Evolutionary conservation across 768 basidiomycete genomes (phyloP).

Genomic region (Asterophora lycoperdoides): DNA sequence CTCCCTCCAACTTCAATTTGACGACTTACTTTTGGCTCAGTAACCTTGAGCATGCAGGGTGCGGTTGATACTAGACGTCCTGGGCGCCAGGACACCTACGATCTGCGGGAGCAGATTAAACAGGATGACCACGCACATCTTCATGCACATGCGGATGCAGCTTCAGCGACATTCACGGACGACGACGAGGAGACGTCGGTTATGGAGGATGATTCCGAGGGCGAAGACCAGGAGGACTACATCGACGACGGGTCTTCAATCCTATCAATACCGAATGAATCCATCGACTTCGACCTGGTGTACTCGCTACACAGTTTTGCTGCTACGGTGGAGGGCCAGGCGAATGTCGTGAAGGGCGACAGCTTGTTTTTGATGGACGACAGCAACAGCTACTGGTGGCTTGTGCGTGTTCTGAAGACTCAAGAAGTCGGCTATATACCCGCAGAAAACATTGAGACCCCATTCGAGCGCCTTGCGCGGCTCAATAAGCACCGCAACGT

Average conservation of each 20-base stretch:
- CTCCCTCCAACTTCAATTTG: slow-evolving; percentile 1
- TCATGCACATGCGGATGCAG: slow-evolving; percentile 43
- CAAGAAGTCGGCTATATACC: slow-evolving; percentile 99
- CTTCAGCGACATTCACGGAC: slow-evolving; percentile 38
- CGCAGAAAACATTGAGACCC: slow-evolving; percentile 98
- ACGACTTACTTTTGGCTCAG: neutral
- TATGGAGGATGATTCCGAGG: slow-evolving; percentile 81
- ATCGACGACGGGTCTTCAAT: slow-evolving; percentile 74
- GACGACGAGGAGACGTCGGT: slow-evolving; percentile 82
- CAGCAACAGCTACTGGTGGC: slow-evolving; percentile 99
- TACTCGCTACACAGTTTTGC: slow-evolving; percentile 95
- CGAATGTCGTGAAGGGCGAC: slow-evolving; percentile 98
- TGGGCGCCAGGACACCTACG: slow-evolving; percentile 58
- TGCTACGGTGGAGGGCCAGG: slow-evolving; percentile 97
- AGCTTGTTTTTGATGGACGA: slow-evolving; percentile 96
- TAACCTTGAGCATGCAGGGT: slow-evolving; percentile 6
- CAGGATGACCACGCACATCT: slow-evolving; percentile 38
- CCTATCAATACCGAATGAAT: slow-evolving; percentile 85
- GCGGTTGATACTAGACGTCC: slow-evolving; percentile 28
- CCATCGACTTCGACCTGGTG: slow-evolving; percentile 90
- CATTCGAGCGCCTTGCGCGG: slow-evolving; percentile 91
- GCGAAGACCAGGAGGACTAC: slow-evolving; percentile 66
- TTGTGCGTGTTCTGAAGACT: slow-evolving; percentile 96
- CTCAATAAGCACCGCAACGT: slow-evolving; percentile 97
- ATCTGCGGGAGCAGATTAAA: slow-evolving; percentile 64